phyloP scores from a whole-genome alignment of 2,329 filamentous ascomycete species.

The Tolypocladium album region DNA sequence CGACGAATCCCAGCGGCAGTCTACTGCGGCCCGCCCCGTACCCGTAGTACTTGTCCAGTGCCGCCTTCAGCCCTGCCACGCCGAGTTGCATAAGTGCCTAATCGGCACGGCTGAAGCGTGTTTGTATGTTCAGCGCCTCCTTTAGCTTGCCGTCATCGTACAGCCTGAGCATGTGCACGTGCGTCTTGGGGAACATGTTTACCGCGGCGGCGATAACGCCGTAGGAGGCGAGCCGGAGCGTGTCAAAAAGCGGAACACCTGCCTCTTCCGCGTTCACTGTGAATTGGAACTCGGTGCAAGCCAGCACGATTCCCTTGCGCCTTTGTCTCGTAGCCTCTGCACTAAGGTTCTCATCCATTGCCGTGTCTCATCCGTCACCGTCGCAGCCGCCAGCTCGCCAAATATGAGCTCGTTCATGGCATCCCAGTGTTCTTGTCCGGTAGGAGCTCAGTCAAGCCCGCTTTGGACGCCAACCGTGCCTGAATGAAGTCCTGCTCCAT shows the following conservation, averaged over 20 bases:
- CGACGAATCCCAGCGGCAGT: slow-evolving; percentile 12
- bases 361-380: not conserved
- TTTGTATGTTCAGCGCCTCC: slow-evolving; percentile 25
- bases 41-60: slow-evolving; percentile 1
- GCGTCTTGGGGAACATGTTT: slow-evolving; percentile 27
- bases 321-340: not conserved
- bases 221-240: slow-evolving; percentile 17
- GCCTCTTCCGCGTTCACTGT: not conserved
- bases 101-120: slow-evolving; percentile 15
- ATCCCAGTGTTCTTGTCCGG: not conserved
- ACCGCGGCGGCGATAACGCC: slow-evolving; percentile 29
- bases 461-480: not conserved
- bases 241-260: not conserved
- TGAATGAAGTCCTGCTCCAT: not conserved
- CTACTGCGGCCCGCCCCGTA: slow-evolving; percentile 11
- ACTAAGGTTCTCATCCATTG: not conserved
- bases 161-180: slow-evolving; percentile 21
- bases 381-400: not conserved
- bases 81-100: slow-evolving; percentile 18
- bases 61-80: slow-evolving; percentile 16
- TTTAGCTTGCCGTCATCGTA: slow-evolving; percentile 19
- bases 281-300: not conserved
- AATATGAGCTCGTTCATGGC: not conserved
- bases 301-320: not conserved
- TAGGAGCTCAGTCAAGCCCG: not conserved